Evolutionary conservation across 306 rosid genomes (phyloP).

Genomic region (Luffa acutangula): DNA sequence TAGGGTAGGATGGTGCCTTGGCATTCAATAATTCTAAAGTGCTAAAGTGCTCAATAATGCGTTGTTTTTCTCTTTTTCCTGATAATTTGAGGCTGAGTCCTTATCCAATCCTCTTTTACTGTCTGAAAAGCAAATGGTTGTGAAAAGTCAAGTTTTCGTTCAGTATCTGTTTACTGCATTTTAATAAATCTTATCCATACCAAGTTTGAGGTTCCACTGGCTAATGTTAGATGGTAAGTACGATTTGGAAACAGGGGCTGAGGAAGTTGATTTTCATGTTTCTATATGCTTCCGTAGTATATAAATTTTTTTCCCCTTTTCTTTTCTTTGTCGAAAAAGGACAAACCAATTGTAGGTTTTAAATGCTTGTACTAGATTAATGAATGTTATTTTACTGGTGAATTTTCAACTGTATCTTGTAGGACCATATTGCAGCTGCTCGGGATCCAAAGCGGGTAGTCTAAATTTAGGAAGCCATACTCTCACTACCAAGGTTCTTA

Average conservation of each 20-base stretch:
- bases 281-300: background rate
- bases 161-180: background rate
- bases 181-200: background rate
- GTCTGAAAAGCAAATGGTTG: background rate
- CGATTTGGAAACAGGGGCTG: background rate
- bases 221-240: background rate
- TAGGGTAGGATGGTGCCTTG: background rate
- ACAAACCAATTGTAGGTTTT: background rate
- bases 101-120: background rate
- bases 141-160: background rate
- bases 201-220: background rate
- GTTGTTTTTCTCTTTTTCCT: background rate
- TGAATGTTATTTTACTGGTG: background rate
- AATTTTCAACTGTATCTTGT: background rate
- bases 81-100: background rate
- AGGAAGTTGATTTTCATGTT: background rate
- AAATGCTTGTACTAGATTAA: background rate
- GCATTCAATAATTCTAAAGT: background rate
- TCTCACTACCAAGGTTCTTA: background rate
- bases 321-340: background rate
- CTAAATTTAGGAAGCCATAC: constrained; percentile 21
- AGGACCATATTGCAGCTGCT: constrained; percentile 82
- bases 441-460: constrained; percentile 77
- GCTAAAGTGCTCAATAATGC: background rate
- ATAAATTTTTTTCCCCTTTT: background rate